Base-by-base conservation (phyloP, 495 filamentous ascomycete genomes). In the Penicillium nucicola region DNA sequence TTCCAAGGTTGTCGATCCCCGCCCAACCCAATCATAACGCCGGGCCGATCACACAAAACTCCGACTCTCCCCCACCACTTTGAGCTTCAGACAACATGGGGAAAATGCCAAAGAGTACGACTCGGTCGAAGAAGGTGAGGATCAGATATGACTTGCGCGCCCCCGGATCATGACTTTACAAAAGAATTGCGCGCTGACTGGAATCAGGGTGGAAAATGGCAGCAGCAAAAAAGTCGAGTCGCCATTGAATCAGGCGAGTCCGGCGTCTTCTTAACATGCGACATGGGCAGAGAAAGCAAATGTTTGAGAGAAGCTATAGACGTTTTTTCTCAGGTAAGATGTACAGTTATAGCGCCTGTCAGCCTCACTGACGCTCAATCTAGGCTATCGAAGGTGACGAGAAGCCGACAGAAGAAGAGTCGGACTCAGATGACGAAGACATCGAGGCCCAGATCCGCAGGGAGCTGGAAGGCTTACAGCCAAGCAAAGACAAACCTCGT, bases 241-340 rank as follows among this genome's bases (percentile, higher is more conserved):
- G 56, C 39, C 33, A 81, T 90, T 49, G 83, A 89, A 54, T 74
- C 83, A 19, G 93, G 93, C 13, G 89, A 93, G 65, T 74, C 77
- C 37, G 93, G 93, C 10, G 87, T 97, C 23, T 97, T 92, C 80
- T 82, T 86, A 20, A 96, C 95, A 1, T 97, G 91, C 62, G 85
- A 90, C 28, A 84, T 84, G 66, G 83, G 82, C 43, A 86, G 80
- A 67, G 92, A 98, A 71, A 72, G 70, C 17, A 91, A 85, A 71
- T 90, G 89, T 15, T 78, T 87, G 2, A 76, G 72, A 31, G 93
- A 98, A 62, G 66, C 90, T 36, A 69, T 77, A 20, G 76, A 84
- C 62, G 65, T 97, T 28, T 89, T 96, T 62, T 79, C 85, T 14
- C 80, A 93, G 75, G 90, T 91, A 17, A 56, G 62, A 61, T 10